These are phyloP conservation scores for Fusarium ramigenum DNA, from an alignment of 2,329 filamentous ascomycete species.

Conservation along the genomic window DNA sequence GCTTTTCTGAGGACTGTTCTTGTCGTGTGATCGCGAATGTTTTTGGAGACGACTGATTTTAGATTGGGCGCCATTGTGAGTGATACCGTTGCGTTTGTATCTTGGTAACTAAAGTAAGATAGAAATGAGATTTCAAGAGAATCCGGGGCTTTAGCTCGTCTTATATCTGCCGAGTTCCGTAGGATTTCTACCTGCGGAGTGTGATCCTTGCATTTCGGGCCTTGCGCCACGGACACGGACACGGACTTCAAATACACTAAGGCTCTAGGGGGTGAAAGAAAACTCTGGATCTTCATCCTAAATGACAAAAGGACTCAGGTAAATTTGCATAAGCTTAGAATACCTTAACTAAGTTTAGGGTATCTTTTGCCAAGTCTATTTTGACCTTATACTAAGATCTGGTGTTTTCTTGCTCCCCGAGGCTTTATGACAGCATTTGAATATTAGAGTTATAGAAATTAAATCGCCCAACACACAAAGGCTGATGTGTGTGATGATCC, in stretches of 20 bases:
- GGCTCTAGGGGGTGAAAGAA: too few species aligned
- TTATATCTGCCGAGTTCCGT: not conserved
- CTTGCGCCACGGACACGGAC: not conserved
- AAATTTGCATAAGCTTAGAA: too few species aligned
- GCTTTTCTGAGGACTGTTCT: not conserved
- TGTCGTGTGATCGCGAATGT: conserved; percentile 6
- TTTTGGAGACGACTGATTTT: not conserved
- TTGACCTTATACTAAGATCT: too few species aligned
- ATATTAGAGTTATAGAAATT: accelerated
- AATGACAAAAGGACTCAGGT: too few species aligned
- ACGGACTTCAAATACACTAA: not conserved
- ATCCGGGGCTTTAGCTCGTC: not conserved
- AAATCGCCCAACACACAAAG: not conserved
- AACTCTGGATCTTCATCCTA: too few species aligned
- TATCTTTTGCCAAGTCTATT: too few species aligned
- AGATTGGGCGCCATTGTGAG: not conserved
- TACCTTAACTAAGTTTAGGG: too few species aligned
- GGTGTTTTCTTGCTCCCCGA: too few species aligned
- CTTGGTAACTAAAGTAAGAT: accelerated
- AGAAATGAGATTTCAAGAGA: not conserved
- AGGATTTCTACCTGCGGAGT: not conserved
- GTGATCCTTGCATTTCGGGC: not conserved
- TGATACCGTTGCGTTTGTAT: too few species aligned
- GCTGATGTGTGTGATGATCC: accelerated
- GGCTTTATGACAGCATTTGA: too few species aligned